Percentiles rank a stretch among this genome's conserved stretches.
phyloP scores from a whole-genome alignment of 1,139 yeast genomes.

The Kurtzmaniella quercitrusa region DNA sequence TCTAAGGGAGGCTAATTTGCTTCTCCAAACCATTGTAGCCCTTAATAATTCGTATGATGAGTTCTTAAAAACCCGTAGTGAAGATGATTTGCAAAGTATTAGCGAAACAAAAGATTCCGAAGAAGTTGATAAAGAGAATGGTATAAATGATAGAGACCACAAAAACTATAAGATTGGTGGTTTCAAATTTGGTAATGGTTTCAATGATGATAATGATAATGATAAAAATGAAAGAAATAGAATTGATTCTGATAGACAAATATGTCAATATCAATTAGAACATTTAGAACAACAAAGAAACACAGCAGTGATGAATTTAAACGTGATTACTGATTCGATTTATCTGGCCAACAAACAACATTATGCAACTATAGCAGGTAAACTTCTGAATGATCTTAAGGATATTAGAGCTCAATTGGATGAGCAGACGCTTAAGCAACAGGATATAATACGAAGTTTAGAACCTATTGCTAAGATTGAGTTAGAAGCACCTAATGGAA shows the following conservation, averaged over 20 bases:
- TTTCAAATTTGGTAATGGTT: no score
- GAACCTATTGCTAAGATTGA: neutral
- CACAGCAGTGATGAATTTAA: constrained; percentile 26
- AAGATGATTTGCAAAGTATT: no score
- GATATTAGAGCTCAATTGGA: constrained; percentile 26
- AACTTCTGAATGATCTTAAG: constrained; percentile 23
- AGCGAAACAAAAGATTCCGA: no score
- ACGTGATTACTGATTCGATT: constrained; percentile 27
- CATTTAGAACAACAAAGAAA: constrained; percentile 21
- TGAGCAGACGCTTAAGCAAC: constrained; percentile 18
- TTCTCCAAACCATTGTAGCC: constrained; percentile 28
- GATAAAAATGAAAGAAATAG: neutral
- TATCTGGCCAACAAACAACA: constrained; percentile 18
- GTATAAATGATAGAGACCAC: no score
- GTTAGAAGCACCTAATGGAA: neutral
- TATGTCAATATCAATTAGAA: constrained; percentile 6
- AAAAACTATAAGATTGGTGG: no score
- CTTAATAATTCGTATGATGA: constrained; percentile 13
- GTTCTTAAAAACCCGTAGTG: neutral
- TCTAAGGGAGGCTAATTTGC: constrained; percentile 28
- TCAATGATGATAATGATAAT: neutral
- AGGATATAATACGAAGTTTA: neutral
- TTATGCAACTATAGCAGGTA: constrained; percentile 23
- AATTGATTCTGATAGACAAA: neutral
- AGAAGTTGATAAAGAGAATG: neutral